Conservation (phyloP, 2,329 filamentous ascomycete genomes). For the Byssochlamys sp. region DNA sequence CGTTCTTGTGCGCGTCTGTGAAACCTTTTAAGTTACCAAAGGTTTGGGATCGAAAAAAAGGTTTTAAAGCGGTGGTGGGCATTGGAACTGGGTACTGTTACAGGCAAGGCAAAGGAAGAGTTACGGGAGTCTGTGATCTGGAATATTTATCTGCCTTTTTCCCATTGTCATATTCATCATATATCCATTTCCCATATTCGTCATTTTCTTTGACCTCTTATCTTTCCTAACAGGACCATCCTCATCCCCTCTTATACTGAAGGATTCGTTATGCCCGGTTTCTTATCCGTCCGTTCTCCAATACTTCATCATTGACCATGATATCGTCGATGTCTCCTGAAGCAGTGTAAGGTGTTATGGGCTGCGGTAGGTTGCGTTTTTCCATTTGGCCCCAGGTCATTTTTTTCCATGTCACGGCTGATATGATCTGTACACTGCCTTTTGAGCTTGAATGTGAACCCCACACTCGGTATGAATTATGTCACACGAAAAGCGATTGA, state of each 20-base stretch:
- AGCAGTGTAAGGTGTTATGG: neutral
- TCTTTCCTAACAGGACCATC: neutral
- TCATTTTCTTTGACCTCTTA: neutral
- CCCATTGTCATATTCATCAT: neutral
- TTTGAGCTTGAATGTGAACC: neutral
- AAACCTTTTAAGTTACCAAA: neutral
- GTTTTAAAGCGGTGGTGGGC: conserved; percentile 2
- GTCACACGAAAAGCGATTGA: neutral
- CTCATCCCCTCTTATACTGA: neutral
- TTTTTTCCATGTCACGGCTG: neutral
- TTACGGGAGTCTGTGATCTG: neutral
- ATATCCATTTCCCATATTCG: neutral
- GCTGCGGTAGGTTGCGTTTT: neutral
- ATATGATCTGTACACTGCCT: neutral
- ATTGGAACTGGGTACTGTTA: conserved; percentile 2
- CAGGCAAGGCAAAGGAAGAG: neutral
- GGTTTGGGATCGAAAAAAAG: conserved; percentile 1
- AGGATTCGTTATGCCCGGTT: neutral
- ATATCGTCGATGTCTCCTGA: too few relatives aligned
- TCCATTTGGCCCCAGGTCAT: neutral
- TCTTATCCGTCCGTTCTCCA: neutral
- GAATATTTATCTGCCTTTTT: neutral
- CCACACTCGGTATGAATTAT: neutral
- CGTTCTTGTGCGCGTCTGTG: neutral
- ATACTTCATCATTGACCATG: neutral